Evolutionary conservation across 805 yeast genomes (phyloP), one percentile per base, ranked within the genome.

Genomic region (Yamadazyma phyllophila): DNA sequence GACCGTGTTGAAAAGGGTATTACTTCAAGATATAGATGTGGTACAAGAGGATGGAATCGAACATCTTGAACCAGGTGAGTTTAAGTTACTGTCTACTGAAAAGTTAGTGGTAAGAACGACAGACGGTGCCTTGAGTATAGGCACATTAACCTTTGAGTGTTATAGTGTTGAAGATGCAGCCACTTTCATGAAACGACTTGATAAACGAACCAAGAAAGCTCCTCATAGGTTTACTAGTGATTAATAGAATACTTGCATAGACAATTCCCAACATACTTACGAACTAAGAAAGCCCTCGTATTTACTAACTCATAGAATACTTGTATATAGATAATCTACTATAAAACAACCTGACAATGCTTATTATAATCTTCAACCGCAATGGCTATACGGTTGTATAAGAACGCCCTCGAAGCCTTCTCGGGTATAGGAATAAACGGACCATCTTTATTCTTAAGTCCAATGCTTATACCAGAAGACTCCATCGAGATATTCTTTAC

Each of bases 281-380:
- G n/a, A n/a, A n/a, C n/a, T n/a, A n/a, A n/a, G n/a, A n/a, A n/a
- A n/a, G n/a, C n/a, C n/a, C n/a, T n/a, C n/a, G n/a, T n/a, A 30
- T 43, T 16, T 7, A n/a, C 24, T 36, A 12, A 30, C 12, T 12
- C 14, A n/a, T 15, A 39, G 33, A 29, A 15, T 17, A 30, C 24
- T 16, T 29, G 12, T 31, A 42, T 40, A 37, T 33, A 30, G 17
- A 17, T 24, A 10, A 31, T 36, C 30, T 16, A 17, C 17, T 53
- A 55, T 20, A 55, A 35, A 7, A 57, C 55, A 12, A 81, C 82
- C 56, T 80, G 84, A 53, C 86, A 82, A 44, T 71, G 76, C 64
- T 82, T 82, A 58, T 91, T 92, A 67, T 75, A 90, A 56, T 84
- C 88, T 16, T 74, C 78, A 13, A 89, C 98, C 1, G 97, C 97